Evolutionary conservation across 352 stramenopile genomes (phyloP), one percentile per base, ranked within the genome.

Genomic region (Pythium vanterpoolii): DNA sequence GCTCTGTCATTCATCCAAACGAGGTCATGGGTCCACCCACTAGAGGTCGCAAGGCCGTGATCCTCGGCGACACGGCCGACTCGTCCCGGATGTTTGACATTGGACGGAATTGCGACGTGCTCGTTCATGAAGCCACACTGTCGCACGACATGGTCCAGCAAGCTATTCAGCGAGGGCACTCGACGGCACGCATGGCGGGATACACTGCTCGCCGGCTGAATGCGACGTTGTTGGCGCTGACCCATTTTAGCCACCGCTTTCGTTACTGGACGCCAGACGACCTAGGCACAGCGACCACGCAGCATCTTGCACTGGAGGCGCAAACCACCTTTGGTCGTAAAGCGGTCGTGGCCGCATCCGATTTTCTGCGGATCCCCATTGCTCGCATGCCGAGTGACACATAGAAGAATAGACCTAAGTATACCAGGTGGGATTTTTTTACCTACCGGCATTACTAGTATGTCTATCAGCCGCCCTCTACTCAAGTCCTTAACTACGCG

Each of bases 191-290:
- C 6, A 92, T 92, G 83, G 83, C 86, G 7, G 86, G 86, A 5
- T 83, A 79, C 33, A 79, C 83, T 16, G 86, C 86, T 14, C 77
- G 78, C 40, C 72, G 77, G n/a, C 80, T 90, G 70, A 89, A 92
- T 40, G 81, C 86, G 30, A 85, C 74, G 39, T 61, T 93, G 26
- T 68, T 96, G 10, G 85, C 83, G 19, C 62, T 96, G 30, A 96
- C 84, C 18, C 86, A 96, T 58, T 93, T 96, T 47, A 95, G 84
- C 48, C 77, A 90, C 46, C 82, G 83, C n/a, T 96, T 94, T 48
- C 72, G 79, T 16, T 70, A 88, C 47, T 90, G 80, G 82, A 74
- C 72, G 4, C 58, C 55, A n/a, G 58, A 71, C 21, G 66, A 62
- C 18, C 31, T 11, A 63, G 58, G 10, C 60, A 30, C 1, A 34